Conservation (phyloP, 306 rosid species). For the Cucumis melo region DNA sequence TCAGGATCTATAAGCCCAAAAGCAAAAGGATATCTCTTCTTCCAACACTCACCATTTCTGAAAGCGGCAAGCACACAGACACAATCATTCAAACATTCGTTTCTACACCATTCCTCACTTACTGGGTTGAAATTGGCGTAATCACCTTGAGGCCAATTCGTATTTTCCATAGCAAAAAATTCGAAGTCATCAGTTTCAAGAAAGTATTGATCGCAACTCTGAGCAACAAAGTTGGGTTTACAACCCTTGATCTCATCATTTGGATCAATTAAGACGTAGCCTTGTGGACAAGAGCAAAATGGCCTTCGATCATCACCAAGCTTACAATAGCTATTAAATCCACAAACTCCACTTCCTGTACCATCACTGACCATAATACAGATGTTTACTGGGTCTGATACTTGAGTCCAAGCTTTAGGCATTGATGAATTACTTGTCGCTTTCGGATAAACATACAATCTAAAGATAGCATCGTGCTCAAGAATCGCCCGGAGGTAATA, state of each 20-base stretch:
- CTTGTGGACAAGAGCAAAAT: slow-evolving; percentile 16
- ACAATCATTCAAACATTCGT: slow-evolving; percentile 20
- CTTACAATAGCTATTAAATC: slow-evolving; percentile 22
- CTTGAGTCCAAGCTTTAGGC: neutral
- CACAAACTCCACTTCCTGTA: slow-evolving; percentile 8
- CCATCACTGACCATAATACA: neutral
- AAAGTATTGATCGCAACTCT: slow-evolving; percentile 15
- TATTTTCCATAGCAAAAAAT: neutral
- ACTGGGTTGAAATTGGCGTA: neutral
- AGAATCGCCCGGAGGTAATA: slow-evolving; percentile 39
- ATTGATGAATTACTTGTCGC: neutral
- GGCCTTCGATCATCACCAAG: neutral
- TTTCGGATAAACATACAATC: neutral
- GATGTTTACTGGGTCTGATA: neutral
- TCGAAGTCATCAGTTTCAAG: slow-evolving; percentile 1
- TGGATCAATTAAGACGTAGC: slow-evolving; percentile 18
- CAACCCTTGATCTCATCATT: slow-evolving; percentile 24
- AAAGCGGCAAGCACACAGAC: slow-evolving; percentile 10
- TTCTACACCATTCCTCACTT: slow-evolving; percentile 14
- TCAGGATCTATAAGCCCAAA: neutral
- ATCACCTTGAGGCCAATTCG: slow-evolving; percentile 2
- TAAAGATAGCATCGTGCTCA: slow-evolving; percentile 24
- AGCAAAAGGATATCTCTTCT: slow-evolving; percentile 11
- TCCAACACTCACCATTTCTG: neutral
- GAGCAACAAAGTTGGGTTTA: slow-evolving; percentile 10